Base-by-base conservation (phyloP, 805 yeast species). In the Wickerhamomyces alni region DNA sequence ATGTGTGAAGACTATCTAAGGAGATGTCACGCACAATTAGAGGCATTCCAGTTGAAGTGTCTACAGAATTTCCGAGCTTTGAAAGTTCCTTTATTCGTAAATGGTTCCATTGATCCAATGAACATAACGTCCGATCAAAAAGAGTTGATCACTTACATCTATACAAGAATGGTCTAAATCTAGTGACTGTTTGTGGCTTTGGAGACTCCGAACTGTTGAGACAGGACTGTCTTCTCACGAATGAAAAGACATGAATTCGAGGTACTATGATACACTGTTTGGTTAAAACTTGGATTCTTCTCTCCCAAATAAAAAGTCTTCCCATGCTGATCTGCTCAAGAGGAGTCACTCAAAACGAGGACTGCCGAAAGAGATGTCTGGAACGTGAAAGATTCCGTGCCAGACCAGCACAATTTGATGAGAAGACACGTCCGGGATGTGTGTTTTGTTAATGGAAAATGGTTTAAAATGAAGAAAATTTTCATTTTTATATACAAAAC, bases 211-310 rank as follows among this genome's bases (percentile, higher is more conserved):
- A 45, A 44, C 33, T 50, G 55, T 48, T 33, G 22, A 30, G 22
- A 29, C 8, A 16, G 28, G 27, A 36, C 33, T 33, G 21, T 13
- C 16, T 13, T 27, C 11, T 21, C 25, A 35, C 31, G 11, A 15
- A 30, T 17, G 6, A n/a, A n/a, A n/a, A n/a, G n/a, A n/a, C n/a
- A n/a, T 12, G 40, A 47, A 44, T 44, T 40, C 56, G 49, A 48
- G 41, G 59, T 53, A 53, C 59, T 54, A 54, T 54, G 59, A 54
- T 52, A 56, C 54, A 54, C 59, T 37, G 33, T 8, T 36, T 28
- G 29, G 15, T 28, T 28, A 15, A 28, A 28, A 28, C 18, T 26
- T 26, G 15, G 18, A 6, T 28, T 28, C 17, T 7, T 28, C 18
- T 16, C 18, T 28, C 31, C 31, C 17, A n/a, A 9, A 11, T 26